phyloP scores from a whole-genome alignment of 441 rosid genomes.

The Erysimum cheiri region DNA sequence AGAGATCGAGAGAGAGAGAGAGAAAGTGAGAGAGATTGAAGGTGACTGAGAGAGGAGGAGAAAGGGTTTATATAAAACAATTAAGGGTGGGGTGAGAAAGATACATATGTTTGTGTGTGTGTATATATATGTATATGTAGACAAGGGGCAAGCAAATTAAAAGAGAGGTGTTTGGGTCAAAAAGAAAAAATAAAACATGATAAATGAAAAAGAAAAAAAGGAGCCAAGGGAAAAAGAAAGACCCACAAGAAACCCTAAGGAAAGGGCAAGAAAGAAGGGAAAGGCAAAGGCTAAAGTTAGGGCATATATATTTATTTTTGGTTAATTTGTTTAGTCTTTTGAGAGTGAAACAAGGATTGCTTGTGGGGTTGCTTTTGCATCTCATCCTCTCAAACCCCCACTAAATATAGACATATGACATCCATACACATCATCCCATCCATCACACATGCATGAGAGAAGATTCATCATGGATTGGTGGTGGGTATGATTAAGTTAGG shows the following conservation, averaged over 20 bases:
- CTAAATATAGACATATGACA: conserved; percentile 82
- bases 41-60: conserved; percentile 37
- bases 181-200: conserved; percentile 40
- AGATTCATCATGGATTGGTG: conserved; percentile 38
- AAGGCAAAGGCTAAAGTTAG: conserved; percentile 46
- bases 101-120: conserved; percentile 18
- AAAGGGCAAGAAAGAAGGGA: conserved; percentile 58
- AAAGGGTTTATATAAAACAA: conserved; percentile 43
- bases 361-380: conserved; percentile 56
- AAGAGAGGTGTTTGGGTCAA: conserved; percentile 46
- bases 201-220: conserved; percentile 31
- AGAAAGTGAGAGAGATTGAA: conserved; percentile 39
- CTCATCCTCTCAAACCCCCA: conserved; percentile 45
- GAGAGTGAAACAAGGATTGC: conserved; percentile 57
- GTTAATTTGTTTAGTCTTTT: conserved; percentile 45
- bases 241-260: conserved; percentile 54
- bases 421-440: conserved; percentile 13
- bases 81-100: conserved; percentile 30
- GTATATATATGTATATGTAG: conserved; percentile 24
- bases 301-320: conserved; percentile 41
- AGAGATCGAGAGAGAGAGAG: conserved; percentile 31
- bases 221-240: conserved; percentile 37
- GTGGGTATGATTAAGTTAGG: conserved; percentile 42
- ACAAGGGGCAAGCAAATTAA: conserved; percentile 40
- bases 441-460: conserved; percentile 41